Conservation (phyloP, 73 alveolate genomes). For the Breviolum minutum region DNA sequence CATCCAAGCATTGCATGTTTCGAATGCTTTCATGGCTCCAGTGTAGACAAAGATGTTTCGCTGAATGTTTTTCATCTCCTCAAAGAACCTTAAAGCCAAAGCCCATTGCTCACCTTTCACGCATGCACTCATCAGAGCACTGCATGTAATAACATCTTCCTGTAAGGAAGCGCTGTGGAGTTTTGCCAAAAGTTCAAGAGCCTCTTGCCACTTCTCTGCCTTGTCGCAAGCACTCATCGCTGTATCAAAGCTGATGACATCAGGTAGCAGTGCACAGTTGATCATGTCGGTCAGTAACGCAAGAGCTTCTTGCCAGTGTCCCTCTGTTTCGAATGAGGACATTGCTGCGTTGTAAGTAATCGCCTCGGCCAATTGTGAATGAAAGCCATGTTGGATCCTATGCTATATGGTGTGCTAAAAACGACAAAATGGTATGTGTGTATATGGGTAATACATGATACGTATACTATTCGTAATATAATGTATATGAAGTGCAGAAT, state of each 20-base stretch:
- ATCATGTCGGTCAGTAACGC: background rate
- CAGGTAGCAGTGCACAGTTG: background rate
- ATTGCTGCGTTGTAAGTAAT: constrained; percentile 54
- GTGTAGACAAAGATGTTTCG: constrained; percentile 16
- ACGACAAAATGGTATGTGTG: background rate
- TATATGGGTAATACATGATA: background rate
- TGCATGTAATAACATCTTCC: constrained; percentile 30
- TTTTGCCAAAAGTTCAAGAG: background rate
- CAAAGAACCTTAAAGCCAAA: background rate
- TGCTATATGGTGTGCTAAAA: background rate
- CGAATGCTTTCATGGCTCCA: constrained; percentile 28
- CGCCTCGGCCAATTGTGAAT: background rate
- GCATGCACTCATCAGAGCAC: constrained; percentile 26
- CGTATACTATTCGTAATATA: background rate
- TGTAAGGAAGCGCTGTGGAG: background rate
- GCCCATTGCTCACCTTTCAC: constrained; percentile 43
- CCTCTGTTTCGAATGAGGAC: background rate
- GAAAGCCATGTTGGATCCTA: too few relatives aligned
- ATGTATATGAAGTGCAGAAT: too few relatives aligned
- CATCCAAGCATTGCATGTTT: background rate
- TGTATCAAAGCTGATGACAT: constrained; percentile 28
- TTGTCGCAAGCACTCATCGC: constrained; percentile 47
- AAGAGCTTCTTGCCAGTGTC: background rate
- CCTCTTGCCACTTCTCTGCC: constrained; percentile 26
- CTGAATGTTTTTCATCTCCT: background rate